A percentile compares a stretch with the other conserved stretches of the same genome.
Evolutionary conservation across 164 flowering plant genomes (phyloP).

Genomic region (Vitis vinifera): DNA sequence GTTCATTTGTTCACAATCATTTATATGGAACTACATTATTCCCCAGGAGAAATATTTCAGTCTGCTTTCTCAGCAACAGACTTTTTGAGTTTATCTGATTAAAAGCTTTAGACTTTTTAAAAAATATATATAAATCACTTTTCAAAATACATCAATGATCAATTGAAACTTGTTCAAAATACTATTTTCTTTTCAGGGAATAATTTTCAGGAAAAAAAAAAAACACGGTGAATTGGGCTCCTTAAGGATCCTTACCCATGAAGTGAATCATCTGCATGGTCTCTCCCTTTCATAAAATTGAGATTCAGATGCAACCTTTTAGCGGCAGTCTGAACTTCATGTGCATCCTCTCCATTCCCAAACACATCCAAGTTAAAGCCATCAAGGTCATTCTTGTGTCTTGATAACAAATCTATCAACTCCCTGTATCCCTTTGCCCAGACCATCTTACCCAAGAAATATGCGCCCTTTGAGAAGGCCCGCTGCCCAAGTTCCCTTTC

Average conservation of each 20-base stretch:
- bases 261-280: slow-evolving; percentile 95
- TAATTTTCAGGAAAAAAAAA: too few relatives aligned
- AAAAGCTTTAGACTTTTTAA: too few relatives aligned
- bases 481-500: slow-evolving; percentile 76
- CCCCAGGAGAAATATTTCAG: background rate
- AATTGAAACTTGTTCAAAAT: background rate
- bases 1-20: background rate
- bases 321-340: slow-evolving; percentile 82
- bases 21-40: background rate
- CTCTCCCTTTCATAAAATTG: slow-evolving; percentile 87
- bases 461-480: slow-evolving; percentile 91
- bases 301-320: slow-evolving; percentile 66
- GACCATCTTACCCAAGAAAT: slow-evolving; percentile 96
- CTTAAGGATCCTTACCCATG: slow-evolving; percentile 54
- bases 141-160: background rate
- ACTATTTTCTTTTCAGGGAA: too few relatives aligned
- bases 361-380: slow-evolving; percentile 87
- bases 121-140: background rate
- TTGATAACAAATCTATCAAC: slow-evolving; percentile 76
- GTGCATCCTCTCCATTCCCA: slow-evolving; percentile 98
- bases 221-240: background rate
- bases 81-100: too few relatives aligned
- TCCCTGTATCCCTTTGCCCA: slow-evolving; percentile 98
- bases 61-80: background rate
- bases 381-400: slow-evolving; percentile 76